A percentile compares a stretch with the other conserved stretches of the same genome.
These are phyloP conservation scores for Novymonas esmeraldas DNA, from an alignment of 208 protist genomes.

Conservation along the genomic window DNA sequence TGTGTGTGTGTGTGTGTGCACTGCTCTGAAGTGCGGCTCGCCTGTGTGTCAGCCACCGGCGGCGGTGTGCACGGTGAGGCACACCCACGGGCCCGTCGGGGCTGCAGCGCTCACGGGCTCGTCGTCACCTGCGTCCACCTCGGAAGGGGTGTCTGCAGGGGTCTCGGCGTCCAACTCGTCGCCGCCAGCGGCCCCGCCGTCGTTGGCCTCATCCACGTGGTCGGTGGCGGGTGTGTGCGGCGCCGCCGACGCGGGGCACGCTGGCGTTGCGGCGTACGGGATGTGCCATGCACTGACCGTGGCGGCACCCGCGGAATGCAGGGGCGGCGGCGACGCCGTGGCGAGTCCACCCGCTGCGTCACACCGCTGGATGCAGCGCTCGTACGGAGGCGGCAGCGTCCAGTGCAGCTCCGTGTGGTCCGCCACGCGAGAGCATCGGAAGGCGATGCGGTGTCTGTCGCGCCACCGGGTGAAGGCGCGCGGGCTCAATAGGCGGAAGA, in stretches of 20 bases:
- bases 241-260: too few relatives aligned
- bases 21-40: background rate
- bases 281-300: background rate
- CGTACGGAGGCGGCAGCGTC: slow-evolving; percentile 50
- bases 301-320: too few relatives aligned
- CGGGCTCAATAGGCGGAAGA: slow-evolving; percentile 74
- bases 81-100: background rate
- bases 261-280: background rate
- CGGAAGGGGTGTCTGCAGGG: too few relatives aligned
- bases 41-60: background rate
- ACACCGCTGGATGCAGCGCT: slow-evolving; percentile 60
- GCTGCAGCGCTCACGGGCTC: background rate
- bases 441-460: slow-evolving; percentile 65
- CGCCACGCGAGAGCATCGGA: slow-evolving; percentile 50
- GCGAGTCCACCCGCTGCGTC: too few relatives aligned
- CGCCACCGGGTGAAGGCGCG: slow-evolving; percentile 78
- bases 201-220: too few relatives aligned
- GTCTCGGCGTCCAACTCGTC: too few relatives aligned
- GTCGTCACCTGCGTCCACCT: too few relatives aligned
- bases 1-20: background rate
- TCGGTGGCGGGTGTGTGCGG: too few relatives aligned
- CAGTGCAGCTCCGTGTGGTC: slow-evolving; percentile 45
- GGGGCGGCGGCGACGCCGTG: too few relatives aligned
- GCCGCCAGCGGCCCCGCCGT: too few relatives aligned
- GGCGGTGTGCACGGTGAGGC: background rate